These are phyloP conservation scores for Suhomyces faveliae DNA, from an alignment of 805 yeast genomes.

Conservation along the genomic window DNA sequence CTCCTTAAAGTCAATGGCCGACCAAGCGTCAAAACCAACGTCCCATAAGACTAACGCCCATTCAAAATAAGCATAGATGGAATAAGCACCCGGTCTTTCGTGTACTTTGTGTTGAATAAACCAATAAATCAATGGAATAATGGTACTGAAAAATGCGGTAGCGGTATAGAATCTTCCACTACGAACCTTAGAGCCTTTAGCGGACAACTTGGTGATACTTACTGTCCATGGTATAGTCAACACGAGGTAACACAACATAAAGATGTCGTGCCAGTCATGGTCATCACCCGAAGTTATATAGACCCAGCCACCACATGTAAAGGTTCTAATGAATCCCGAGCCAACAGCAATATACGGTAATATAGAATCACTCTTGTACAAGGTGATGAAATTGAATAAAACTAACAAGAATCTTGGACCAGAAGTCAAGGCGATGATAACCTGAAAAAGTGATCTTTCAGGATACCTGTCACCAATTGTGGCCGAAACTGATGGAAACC, in stretches of 20 bases:
- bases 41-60: slow-evolving; percentile 88
- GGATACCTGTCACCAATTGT: slow-evolving; percentile 97
- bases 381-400: slow-evolving; percentile 50
- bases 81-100: slow-evolving; percentile 88
- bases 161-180: slow-evolving; percentile 55
- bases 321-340: slow-evolving; percentile 81
- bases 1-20: slow-evolving; percentile 65
- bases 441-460: slow-evolving; percentile 88
- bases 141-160: slow-evolving; percentile 60
- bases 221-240: slow-evolving; percentile 91
- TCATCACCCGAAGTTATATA: slow-evolving; percentile 96
- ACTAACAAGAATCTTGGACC: slow-evolving; percentile 83
- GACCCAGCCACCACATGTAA: slow-evolving; percentile 98
- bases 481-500: slow-evolving; percentile 98
- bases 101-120: slow-evolving; percentile 93
- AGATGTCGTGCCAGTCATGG: slow-evolving; percentile 93
- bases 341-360: slow-evolving; percentile 44
- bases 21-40: slow-evolving; percentile 79
- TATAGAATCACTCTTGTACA: slow-evolving; percentile 34
- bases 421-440: slow-evolving; percentile 86
- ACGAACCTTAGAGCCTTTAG: slow-evolving; percentile 43
- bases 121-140: slow-evolving; percentile 82
- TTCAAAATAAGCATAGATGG: slow-evolving; percentile 90
- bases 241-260: slow-evolving; percentile 88
- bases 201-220: slow-evolving; percentile 53